Evolutionary conservation across 352 stramenopile species (phyloP), one percentile per base, ranked within the genome.

Genomic region (Pythium grandisporangium): DNA sequence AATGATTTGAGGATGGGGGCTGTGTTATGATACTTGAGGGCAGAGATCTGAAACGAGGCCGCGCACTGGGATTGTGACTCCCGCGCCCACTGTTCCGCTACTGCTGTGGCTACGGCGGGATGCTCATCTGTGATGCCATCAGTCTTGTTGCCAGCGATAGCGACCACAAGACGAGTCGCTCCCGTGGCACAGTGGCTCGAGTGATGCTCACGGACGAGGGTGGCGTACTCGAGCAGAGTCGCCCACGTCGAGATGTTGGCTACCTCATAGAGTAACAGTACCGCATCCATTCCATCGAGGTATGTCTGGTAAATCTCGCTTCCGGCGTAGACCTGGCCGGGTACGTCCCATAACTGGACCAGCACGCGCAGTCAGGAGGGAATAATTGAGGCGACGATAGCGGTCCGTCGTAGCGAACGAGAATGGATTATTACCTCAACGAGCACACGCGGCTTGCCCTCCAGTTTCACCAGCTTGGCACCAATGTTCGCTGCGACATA

Each of bases 261-360:
- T 2, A 66, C 40, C 23, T 66, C 74, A 42, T 73, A 83, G 12
- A 85, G 47, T 12, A 85, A 35, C 19, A 79, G 20, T 3, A 70
- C 16, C 2, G 58, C 67, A 16, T 69, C 45, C 0, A 55, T 34
- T 4, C 50, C 39, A 16, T 37, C 12, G 14, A 85, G 33, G 19
- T 85, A 85, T 6, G 48, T 63, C 10, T 65, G 42, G 30, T 68
- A 51, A 46, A 85, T 79, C 19, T 26, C 38, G n/a, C 55, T 45
- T 12, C 72, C 66, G 1, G 55, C 51, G 39, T 67, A 85, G 37
- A 70, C 57, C 41, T 64, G 54, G 12, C 60, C 55, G n/a, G 69
- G 72, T 5, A 83, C 55, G 42, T 85, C 72, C 69, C 72, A 85
- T 0, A 85, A 41, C 69, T 85, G 17, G 12, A 23, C 2, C 2